Evolutionary conservation across 805 yeast genomes (phyloP), one percentile per base, ranked within the genome.

Genomic region (Tanozyma kutaoensis): DNA sequence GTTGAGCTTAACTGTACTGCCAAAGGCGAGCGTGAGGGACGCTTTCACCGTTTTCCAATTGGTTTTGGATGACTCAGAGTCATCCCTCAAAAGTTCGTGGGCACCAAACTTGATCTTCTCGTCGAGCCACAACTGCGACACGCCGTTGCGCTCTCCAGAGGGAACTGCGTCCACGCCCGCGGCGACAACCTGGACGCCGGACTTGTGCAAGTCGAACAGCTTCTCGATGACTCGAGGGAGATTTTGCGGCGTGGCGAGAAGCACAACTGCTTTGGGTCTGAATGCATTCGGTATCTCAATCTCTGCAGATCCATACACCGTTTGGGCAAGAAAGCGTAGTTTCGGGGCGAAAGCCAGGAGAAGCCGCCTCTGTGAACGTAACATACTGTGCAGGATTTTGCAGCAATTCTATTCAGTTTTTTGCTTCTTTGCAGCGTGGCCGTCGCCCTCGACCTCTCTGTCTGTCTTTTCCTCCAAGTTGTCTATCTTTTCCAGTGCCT

Each of bases 111-210:
- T n/a, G n/a, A n/a, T n/a, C n/a, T n/a, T n/a, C n/a, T 45, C 38
- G 23, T 49, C 52, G 15, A 50, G 30, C 67, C 67, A 60, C 31
- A 60, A 36, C 36, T 53, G 60, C 8, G 57, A 45, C 3, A 58
- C 38, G 0, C 65, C 67, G 32, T 47, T 42, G 19, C 55, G 32
- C 8, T 34, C 35, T 3, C 55, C 50, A 24, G 42, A 40, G 12
- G 57, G 55, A 10, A 50, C 47, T 3, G 57, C 38, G 29, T 60
- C 66, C 3, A 58, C 45, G 2, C 62, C 64, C 1, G 62, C 66
- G 10, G 58, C 62, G 8, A 53, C 37, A 3, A 57, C 48, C 36
- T 58, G 64, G 12, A 58, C 22, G 5, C 39, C 28, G 11, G 42
- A 28, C 23, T 51, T 48, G 32, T 43, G 38, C 8, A 50, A 31